Conservation (phyloP, 495 filamentous ascomycete species). For the Hypoxylon trugodes region DNA sequence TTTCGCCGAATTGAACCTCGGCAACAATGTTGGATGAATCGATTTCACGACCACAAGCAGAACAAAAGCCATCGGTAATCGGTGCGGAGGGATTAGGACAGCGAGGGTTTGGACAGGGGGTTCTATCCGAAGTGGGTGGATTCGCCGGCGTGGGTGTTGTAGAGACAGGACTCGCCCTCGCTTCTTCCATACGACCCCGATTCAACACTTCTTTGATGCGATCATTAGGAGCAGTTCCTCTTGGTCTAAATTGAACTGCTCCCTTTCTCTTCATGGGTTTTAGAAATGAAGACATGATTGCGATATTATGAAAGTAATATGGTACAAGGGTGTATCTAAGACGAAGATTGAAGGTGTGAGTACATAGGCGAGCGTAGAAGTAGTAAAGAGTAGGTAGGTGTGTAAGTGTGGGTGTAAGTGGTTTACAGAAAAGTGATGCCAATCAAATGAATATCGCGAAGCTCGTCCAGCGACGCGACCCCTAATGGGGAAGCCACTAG, state of each 20-base stretch:
- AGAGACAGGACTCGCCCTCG: conserved; percentile 31
- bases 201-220: conserved; percentile 43
- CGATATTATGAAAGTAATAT: conserved; percentile 1
- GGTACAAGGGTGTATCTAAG: conserved; percentile 7
- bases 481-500: conserved; percentile 16
- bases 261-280: conserved; percentile 35
- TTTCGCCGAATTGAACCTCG: conserved; percentile 90
- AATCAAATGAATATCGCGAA: not conserved
- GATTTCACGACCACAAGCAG: conserved; percentile 81
- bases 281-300: conserved; percentile 40
- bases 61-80: conserved; percentile 70
- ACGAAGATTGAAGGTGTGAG: too few relatives aligned
- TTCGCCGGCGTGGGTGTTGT: conserved; percentile 23
- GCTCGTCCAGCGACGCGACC: conserved; percentile 18
- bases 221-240: conserved; percentile 29
- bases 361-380: not conserved
- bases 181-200: conserved; percentile 41
- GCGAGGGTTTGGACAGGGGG: conserved; percentile 40
- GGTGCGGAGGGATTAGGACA: conserved; percentile 44
- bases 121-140: conserved; percentile 25
- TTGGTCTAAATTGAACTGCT: conserved; percentile 37
- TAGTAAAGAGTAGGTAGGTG: too few relatives aligned
- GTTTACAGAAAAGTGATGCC: not conserved
- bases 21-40: conserved; percentile 87
- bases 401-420: conserved; percentile 11